phyloP scores from a whole-genome alignment of 192 early-diverging fungal species.

The Umbelopsis sp. region DNA sequence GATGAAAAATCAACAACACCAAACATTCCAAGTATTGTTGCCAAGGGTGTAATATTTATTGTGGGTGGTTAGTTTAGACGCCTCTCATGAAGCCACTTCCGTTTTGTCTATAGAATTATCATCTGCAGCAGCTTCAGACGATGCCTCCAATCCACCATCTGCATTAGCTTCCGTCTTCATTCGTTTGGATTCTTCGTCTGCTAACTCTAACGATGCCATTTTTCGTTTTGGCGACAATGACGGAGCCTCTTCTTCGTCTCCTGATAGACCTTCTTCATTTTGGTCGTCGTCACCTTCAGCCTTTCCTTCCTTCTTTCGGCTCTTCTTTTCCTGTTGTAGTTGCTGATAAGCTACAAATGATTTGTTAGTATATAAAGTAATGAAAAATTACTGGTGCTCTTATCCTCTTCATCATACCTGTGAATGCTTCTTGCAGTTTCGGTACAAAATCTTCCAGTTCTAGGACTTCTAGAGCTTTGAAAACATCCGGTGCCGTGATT shows the following conservation, averaged over 20 bases:
- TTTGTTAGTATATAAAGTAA: background rate
- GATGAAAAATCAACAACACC: too few species aligned
- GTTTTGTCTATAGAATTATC: background rate
- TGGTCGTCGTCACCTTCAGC: conserved; percentile 15
- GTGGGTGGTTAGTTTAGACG: background rate
- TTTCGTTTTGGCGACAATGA: conserved; percentile 2
- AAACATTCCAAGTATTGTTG: background rate
- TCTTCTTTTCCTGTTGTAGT: conserved; percentile 42
- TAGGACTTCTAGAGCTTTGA: conserved; percentile 48
- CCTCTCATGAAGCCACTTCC: background rate
- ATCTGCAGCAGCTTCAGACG: background rate
- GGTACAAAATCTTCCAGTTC: conserved; percentile 48
- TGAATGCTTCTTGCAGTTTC: conserved; percentile 37
- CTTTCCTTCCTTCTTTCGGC: conserved; percentile 28
- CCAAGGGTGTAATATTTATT: background rate
- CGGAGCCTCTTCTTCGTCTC: background rate
- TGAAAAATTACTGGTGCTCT: too few species aligned
- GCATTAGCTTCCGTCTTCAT: background rate
- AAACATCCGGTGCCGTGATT: conserved; percentile 45
- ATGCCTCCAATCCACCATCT: background rate
- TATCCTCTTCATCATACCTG: conserved; percentile 29
- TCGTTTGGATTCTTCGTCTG: conserved; percentile 6
- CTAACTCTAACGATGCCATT: background rate
- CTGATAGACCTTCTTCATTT: conserved; percentile 12
- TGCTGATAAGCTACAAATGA: conserved; percentile 40